These are phyloP conservation scores for Sanchytrium tribonematis DNA, from an alignment of 371 early-diverging fungal species.

Conservation along the genomic window DNA sequence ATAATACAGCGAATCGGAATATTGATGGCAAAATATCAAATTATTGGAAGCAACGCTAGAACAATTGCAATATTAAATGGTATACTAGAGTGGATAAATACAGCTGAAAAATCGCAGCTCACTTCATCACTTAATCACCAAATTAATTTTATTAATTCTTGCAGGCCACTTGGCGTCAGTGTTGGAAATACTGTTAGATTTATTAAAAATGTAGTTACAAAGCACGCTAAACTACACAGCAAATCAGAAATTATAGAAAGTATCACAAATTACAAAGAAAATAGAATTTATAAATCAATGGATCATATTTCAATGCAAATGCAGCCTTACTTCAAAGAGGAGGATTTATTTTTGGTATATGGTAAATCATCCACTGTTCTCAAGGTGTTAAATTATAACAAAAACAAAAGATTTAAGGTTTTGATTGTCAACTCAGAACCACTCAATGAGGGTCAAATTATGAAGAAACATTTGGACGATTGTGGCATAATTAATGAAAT, in stretches of 20 bases:
- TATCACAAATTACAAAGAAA: constrained; percentile 22
- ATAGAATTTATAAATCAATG: not conserved
- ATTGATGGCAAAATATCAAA: constrained; percentile 48
- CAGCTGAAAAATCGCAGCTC: constrained; percentile 19
- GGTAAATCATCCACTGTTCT: constrained; percentile 40
- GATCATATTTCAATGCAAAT: constrained; percentile 25
- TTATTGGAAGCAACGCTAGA: constrained; percentile 67
- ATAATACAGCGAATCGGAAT: too few relatives aligned
- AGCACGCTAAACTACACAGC: too few relatives aligned
- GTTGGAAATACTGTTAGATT: constrained; percentile 81
- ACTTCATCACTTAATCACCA: constrained; percentile 53
- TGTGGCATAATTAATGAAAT: not conserved
- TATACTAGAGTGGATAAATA: constrained; percentile 34
- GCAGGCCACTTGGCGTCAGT: constrained; percentile 59
- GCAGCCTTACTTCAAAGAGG: constrained; percentile 32
- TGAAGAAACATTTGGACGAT: not conserved
- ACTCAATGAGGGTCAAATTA: not conserved
- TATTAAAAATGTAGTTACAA: constrained; percentile 54
- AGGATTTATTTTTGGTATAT: constrained; percentile 19
- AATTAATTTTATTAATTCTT: constrained; percentile 51
- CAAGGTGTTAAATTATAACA: not conserved
- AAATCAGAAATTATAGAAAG: constrained; percentile 53
- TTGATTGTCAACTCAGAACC: too few relatives aligned
- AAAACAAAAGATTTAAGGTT: too few relatives aligned
- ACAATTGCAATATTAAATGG: constrained; percentile 53